Conservation (phyloP, 805 yeast genomes). For the Cyberlindnera xishuangbannaensis region DNA sequence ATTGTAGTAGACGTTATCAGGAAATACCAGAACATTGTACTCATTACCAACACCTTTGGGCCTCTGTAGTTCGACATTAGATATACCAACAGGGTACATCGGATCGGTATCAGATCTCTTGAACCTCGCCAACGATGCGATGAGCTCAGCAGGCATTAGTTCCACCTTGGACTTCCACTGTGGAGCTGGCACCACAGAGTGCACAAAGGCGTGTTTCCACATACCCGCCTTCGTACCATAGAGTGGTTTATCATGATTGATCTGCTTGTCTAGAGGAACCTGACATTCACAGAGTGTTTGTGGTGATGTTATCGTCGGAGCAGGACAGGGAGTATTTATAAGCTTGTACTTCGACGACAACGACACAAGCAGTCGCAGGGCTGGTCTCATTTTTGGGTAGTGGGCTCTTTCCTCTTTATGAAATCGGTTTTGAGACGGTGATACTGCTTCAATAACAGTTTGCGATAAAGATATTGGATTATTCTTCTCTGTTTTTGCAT, state of each 20-base stretch:
- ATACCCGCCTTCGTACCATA: conserved; percentile 43
- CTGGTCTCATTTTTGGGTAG: conserved; percentile 14
- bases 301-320: conserved; percentile 12
- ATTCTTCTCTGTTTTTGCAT: too few relatives aligned
- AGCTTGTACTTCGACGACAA: conserved; percentile 17
- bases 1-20: conserved; percentile 41
- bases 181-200: conserved; percentile 36
- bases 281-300: conserved; percentile 43
- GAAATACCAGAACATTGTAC: conserved; percentile 40
- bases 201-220: conserved; percentile 51
- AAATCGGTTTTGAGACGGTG: too few relatives aligned
- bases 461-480: too few relatives aligned
- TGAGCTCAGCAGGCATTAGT: conserved; percentile 37
- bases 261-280: conserved; percentile 39
- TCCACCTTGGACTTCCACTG: conserved; percentile 44
- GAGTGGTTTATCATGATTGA: conserved; percentile 35
- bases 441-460: too few relatives aligned
- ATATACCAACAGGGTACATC: conserved; percentile 44
- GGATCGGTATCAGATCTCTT: conserved; percentile 34
- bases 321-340: conserved; percentile 12
- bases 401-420: too few relatives aligned
- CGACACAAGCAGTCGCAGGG: conserved; percentile 4
- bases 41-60: conserved; percentile 3
- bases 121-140: conserved; percentile 32
- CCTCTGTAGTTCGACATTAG: conserved; percentile 34